Evolutionary conservation across 768 basidiomycete species (phyloP), one percentile per base, ranked within the genome.

Genomic region (Russula emetica): DNA sequence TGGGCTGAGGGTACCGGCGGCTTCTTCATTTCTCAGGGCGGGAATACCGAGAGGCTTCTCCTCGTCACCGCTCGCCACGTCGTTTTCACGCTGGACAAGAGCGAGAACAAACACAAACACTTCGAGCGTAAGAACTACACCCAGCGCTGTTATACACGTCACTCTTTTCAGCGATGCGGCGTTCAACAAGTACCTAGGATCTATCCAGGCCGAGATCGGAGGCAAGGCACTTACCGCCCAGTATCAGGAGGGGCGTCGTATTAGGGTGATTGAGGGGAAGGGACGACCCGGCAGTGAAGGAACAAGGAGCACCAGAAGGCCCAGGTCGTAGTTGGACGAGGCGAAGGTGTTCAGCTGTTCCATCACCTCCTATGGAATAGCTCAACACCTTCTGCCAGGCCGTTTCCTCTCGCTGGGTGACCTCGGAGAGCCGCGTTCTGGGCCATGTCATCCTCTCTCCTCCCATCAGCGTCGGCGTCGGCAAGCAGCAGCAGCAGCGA

Each of bases 1-100:
- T 28, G 20, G 6, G 2, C 16, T 24, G 49, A 52, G n/a, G 76
- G 77, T 10, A 77, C 77, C 7, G 70, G 70, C 5, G 74, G 73
- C 8, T 71, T 76, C 62, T 77, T 76, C 7, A 20, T 42, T 57
- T 56, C 70, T 16, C 71, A 76, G 67, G 76, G 73, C 66, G 71
- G 71, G 40, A 54, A 62, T 64, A 74, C 70, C 63, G 59, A 71
- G 54, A 71, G 59, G 18, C 62, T 71, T 55, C 71, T 74, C 60
- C 69, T 70, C 30, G 69, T 75, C 61, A 70, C 74, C 11, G 72
- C 73, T 62, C 73, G 72, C 49, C 76, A 75, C n/a, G 70, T 74
- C 42, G 67, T 76, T 51, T 67, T 72, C 32, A 38, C 70, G 11
- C 36, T 2, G 60, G 61, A 60, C 69, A 74, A 75, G 68, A 34